A percentile compares a stretch with the other conserved stretches of the same genome.
phyloP scores from a whole-genome alignment of 1,284 basidiomycete species.

The Neonothopanus nambi region DNA sequence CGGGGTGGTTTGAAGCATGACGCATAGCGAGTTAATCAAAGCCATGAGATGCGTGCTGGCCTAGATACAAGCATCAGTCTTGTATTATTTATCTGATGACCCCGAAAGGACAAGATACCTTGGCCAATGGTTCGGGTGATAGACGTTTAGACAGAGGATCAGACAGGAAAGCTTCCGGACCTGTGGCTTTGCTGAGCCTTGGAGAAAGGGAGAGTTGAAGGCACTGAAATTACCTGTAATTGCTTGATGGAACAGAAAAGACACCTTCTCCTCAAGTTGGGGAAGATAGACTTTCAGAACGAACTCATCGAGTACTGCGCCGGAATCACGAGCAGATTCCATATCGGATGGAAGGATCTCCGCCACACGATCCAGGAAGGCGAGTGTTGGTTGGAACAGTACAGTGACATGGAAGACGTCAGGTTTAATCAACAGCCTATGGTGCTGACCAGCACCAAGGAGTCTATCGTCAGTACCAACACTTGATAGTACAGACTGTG shows the following conservation, averaged over 20 bases:
- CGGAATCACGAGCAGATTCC: constrained; percentile 73
- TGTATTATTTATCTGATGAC: background rate
- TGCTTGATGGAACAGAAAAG: constrained; percentile 83
- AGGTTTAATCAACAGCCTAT: constrained; percentile 85
- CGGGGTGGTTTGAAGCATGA: constrained; percentile 91
- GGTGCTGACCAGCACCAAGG: constrained; percentile 72
- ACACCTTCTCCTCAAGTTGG: constrained; percentile 94
- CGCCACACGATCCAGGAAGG: constrained; percentile 78
- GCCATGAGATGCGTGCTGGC: constrained; percentile 86
- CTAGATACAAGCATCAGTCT: constrained; percentile 35
- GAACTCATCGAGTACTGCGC: constrained; percentile 88
- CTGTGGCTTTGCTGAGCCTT: constrained; percentile 35
- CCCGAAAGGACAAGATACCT: constrained; percentile 48
- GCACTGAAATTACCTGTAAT: constrained; percentile 62
- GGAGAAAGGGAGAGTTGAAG: constrained; percentile 4
- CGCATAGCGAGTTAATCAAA: constrained; percentile 89
- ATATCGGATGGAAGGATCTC: constrained; percentile 74
- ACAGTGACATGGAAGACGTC: constrained; percentile 96
- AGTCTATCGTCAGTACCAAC: constrained; percentile 72
- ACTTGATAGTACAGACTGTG: constrained; percentile 60
- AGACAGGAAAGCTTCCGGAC: constrained; percentile 82
- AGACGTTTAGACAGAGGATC: constrained; percentile 66
- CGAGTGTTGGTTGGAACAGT: constrained; percentile 90
- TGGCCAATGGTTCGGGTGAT: constrained; percentile 74
- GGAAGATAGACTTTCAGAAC: constrained; percentile 93